phyloP scores from a whole-genome alignment of 192 early-diverging fungal genomes.

The Fimicolochytrium jonesii region DNA sequence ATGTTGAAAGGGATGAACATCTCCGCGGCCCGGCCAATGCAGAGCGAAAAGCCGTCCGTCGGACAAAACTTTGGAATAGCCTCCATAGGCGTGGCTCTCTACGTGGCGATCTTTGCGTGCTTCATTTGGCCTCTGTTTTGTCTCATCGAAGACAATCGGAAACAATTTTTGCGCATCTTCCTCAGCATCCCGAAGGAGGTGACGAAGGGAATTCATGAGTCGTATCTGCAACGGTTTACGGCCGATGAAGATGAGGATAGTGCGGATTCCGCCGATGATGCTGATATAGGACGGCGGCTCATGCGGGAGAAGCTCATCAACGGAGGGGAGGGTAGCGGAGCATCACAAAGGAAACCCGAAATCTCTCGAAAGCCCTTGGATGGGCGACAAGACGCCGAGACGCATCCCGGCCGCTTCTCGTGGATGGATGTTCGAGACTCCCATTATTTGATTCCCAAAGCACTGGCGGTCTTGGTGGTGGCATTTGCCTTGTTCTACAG shows the following conservation, averaged over 20 bases:
- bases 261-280: slow-evolving; percentile 6
- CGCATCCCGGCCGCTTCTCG: background rate
- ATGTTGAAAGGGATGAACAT: too few relatives aligned
- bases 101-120: slow-evolving; percentile 16
- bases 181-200: slow-evolving; percentile 42
- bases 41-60: too few relatives aligned
- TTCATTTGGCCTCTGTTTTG: slow-evolving; percentile 34
- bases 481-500: slow-evolving; percentile 31
- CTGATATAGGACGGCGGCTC: slow-evolving; percentile 7
- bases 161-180: slow-evolving; percentile 29
- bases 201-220: slow-evolving; percentile 37
- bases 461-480: slow-evolving; percentile 14
- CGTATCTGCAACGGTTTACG: slow-evolving; percentile 7
- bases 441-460: slow-evolving; percentile 25
- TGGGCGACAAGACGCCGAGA: too few relatives aligned
- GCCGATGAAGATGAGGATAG: slow-evolving; percentile 29
- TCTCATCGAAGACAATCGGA: slow-evolving; percentile 19
- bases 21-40: too few relatives aligned
- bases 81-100: slow-evolving; percentile 19
- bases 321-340: background rate
- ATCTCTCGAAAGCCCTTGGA: too few relatives aligned
- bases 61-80: too few relatives aligned
- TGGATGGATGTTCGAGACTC: slow-evolving; percentile 8
- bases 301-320: slow-evolving; percentile 8
- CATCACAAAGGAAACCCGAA: too few relatives aligned